phyloP scores from a whole-genome alignment of 495 filamentous ascomycete genomes.

The Aspergillus cavernicola region DNA sequence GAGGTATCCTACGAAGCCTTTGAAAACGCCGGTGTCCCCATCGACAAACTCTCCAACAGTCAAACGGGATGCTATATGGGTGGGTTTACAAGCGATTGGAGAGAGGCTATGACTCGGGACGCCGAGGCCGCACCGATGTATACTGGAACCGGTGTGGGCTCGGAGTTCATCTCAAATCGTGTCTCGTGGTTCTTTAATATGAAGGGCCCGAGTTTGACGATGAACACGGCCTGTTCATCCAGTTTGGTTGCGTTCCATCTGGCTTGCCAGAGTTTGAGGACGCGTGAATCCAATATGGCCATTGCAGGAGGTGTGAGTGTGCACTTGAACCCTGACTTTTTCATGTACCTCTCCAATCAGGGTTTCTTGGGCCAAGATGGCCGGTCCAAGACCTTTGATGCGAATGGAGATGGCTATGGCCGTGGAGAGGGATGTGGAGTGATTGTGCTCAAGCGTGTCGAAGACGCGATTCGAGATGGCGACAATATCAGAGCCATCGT shows the following conservation, averaged over 20 bases:
- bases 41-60: conserved; percentile 20
- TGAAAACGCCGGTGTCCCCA: conserved; percentile 36
- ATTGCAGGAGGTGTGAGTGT: conserved; percentile 24
- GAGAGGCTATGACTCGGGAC: conserved; percentile 12
- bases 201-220: conserved; percentile 34
- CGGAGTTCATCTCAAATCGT: conserved; percentile 41
- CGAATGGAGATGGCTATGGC: conserved; percentile 29
- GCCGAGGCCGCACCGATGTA: not conserved
- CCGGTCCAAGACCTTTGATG: conserved; percentile 29
- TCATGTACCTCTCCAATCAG: conserved; percentile 25
- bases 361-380: conserved; percentile 18
- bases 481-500: conserved; percentile 35
- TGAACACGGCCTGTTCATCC: conserved; percentile 45
- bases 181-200: conserved; percentile 42
- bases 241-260: conserved; percentile 37
- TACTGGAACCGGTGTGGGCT: conserved; percentile 23
- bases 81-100: conserved; percentile 22
- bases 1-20: conserved; percentile 47
- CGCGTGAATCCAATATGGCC: conserved; percentile 11
- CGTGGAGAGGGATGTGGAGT: conserved; percentile 29
- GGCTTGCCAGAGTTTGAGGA: conserved; percentile 27
- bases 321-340: conserved; percentile 24
- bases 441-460: conserved; percentile 30
- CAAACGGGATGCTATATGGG: conserved; percentile 27
- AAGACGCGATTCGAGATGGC: conserved; percentile 25